Percentiles rank a stretch among this genome's conserved stretches.
Evolutionary conservation across 306 rosid species (phyloP).

Genomic region (Cyamopsis tetragonoloba): DNA sequence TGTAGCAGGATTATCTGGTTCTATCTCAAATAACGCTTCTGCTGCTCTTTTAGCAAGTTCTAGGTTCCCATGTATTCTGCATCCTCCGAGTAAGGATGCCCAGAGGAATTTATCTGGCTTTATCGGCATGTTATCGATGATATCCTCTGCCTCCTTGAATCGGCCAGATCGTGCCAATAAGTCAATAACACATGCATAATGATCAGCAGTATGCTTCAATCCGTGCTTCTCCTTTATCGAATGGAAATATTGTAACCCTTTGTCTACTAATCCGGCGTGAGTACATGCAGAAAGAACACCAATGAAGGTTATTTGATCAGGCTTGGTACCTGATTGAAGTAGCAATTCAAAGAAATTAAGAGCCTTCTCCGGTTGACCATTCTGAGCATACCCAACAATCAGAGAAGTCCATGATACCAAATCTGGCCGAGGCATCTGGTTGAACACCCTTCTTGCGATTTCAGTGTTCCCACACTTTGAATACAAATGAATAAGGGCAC

Average conservation of each 20-base stretch:
- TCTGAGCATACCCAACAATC: conserved; percentile 64
- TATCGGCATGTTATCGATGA: conserved; percentile 51
- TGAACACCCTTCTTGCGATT: conserved; percentile 50
- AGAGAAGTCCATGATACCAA: conserved; percentile 72
- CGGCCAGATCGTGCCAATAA: conserved; percentile 60
- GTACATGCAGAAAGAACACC: conserved; percentile 72
- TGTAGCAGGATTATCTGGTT: conserved; percentile 67
- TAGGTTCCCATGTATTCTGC: conserved; percentile 65
- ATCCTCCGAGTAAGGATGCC: conserved; percentile 72
- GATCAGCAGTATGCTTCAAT: conserved; percentile 50
- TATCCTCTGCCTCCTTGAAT: conserved; percentile 52
- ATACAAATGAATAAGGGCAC: conserved; percentile 65
- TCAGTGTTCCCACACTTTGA: conserved; percentile 60
- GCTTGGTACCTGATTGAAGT: conserved; percentile 53
- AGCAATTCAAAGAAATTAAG: conserved; percentile 53
- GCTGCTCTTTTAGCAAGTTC: conserved; percentile 55
- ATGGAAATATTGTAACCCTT: conserved; percentile 56
- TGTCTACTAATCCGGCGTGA: conserved; percentile 61
- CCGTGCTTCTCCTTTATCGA: conserved; percentile 57
- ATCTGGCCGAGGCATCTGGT: conserved; percentile 49
- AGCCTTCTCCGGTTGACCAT: conserved; percentile 53
- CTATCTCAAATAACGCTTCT: conserved; percentile 58
- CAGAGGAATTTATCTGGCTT: conserved; percentile 64
- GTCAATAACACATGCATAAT: conserved; percentile 66
- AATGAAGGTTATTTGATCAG: conserved; percentile 56